Evolutionary conservation across 805 yeast species (phyloP).

Genomic region (Yarrowia sp.): DNA sequence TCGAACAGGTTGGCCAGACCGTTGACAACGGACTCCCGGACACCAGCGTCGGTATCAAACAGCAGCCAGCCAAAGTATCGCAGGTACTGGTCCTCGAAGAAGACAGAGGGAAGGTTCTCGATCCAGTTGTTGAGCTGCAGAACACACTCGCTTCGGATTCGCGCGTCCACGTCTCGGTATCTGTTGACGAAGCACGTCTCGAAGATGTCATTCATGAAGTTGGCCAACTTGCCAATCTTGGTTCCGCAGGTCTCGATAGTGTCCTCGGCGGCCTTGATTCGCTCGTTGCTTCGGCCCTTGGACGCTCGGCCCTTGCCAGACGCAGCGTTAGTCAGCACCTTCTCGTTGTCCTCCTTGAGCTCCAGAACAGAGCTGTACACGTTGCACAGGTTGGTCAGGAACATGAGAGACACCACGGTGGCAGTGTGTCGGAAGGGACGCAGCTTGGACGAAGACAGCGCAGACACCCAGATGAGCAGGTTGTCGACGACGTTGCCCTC

Average conservation of each 20-base stretch:
- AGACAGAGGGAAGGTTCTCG: constrained; percentile 63
- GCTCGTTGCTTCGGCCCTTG: constrained; percentile 18
- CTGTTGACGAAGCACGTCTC: constrained; percentile 69
- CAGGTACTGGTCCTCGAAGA: constrained; percentile 65
- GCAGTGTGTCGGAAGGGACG: constrained; percentile 71
- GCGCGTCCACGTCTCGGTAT: constrained; percentile 74
- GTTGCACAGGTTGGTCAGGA: constrained; percentile 61
- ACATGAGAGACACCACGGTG: constrained; percentile 54
- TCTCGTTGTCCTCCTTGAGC: constrained; percentile 27
- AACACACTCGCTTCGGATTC: constrained; percentile 69
- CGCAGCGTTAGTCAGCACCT: not conserved
- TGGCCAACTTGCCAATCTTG: constrained; percentile 40
- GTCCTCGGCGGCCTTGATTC: constrained; percentile 18
- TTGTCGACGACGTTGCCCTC: constrained; percentile 45
- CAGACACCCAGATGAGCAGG: constrained; percentile 70
- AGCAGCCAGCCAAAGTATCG: constrained; percentile 82
- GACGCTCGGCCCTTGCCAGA: constrained; percentile 1
- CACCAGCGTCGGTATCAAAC: constrained; percentile 62
- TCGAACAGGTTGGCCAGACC: constrained; percentile 52
- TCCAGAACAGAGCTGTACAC: constrained; percentile 33
- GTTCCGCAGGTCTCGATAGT: constrained; percentile 27
- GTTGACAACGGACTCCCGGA: constrained; percentile 63
- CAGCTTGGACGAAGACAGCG: constrained; percentile 65
- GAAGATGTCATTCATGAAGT: constrained; percentile 61
- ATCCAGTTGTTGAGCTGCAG: constrained; percentile 67